Evolutionary conservation across 2,329 filamentous ascomycete species (phyloP).

Genomic region (Beauveria pseudobassiana): DNA sequence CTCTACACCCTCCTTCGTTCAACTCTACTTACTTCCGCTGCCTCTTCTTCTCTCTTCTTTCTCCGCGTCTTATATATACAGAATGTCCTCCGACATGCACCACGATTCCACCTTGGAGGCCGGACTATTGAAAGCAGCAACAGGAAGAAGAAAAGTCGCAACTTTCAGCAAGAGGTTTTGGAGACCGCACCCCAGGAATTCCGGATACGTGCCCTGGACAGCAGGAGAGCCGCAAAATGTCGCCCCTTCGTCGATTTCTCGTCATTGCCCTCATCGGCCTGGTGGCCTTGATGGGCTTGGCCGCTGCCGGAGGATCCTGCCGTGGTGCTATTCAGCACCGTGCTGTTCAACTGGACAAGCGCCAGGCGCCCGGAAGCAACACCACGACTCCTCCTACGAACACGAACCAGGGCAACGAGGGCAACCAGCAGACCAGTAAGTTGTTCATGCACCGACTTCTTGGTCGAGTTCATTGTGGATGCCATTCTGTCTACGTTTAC

Average conservation of each 20-base stretch:
- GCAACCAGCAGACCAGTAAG: background rate
- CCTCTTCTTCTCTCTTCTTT: background rate
- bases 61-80: background rate
- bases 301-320: conserved; percentile 2
- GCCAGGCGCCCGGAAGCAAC: conserved; percentile 3
- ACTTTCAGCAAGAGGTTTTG: conserved; percentile 4
- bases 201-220: background rate
- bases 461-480: background rate
- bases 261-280: conserved; percentile 26
- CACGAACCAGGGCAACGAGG: background rate
- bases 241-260: conserved; percentile 1
- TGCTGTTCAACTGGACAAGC: conserved; percentile 1
- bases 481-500: background rate
- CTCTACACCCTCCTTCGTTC: background rate
- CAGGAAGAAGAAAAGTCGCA: conserved; percentile 10
- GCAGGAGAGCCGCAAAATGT: conserved; percentile 7
- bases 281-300: conserved; percentile 29
- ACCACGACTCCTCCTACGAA: background rate
- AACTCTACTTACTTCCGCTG: background rate
- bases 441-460: background rate
- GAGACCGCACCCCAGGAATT: conserved; percentile 1
- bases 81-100: conserved; percentile 3
- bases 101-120: conserved; percentile 8
- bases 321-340: background rate
- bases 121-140: conserved; percentile 7